A percentile compares a stretch with the other conserved stretches of the same genome.
Conservation (phyloP, 2,329 filamentous ascomycete genomes). For the Xylariaceae sp. region DNA sequence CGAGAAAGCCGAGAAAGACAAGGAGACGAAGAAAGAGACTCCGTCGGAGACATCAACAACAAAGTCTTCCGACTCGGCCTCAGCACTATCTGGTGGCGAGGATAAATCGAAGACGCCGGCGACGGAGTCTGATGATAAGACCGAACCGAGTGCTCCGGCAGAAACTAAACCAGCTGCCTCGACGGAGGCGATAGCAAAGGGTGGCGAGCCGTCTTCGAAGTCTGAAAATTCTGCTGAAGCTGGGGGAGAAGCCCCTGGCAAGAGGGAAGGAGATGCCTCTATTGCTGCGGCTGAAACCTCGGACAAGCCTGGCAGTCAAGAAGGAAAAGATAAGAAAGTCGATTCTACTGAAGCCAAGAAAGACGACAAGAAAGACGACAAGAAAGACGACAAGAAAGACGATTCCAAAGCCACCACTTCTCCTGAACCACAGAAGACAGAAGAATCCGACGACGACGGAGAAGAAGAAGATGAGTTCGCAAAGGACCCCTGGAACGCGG, state of each 20-base stretch:
- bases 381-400: background rate
- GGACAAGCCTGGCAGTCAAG: background rate
- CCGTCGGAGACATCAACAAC: slow-evolving; percentile 28
- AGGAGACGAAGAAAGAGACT: slow-evolving; percentile 34
- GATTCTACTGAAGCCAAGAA: background rate
- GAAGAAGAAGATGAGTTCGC: slow-evolving; percentile 52
- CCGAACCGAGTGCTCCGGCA: background rate
- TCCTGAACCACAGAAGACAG: background rate
- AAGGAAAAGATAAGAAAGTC: slow-evolving; percentile 4
- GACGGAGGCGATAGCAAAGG: slow-evolving; percentile 1
- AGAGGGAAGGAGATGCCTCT: too few relatives aligned
- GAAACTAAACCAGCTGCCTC: background rate
- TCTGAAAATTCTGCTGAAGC: background rate
- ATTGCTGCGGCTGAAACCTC: background rate
- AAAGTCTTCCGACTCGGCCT: slow-evolving; percentile 1
- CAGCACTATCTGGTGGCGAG: slow-evolving; percentile 10
- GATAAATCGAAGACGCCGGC: background rate
- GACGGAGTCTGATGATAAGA: background rate
- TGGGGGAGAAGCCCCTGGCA: background rate
- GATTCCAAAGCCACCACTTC: too few relatives aligned
- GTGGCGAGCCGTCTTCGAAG: slow-evolving; percentile 3
- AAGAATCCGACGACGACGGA: slow-evolving; percentile 22
- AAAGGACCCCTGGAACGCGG: slow-evolving; percentile 56
- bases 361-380: slow-evolving; percentile 17
- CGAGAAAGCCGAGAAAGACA: slow-evolving; percentile 39